Evolutionary conservation across 441 rosid genomes (phyloP), one percentile per base, ranked within the genome.

Genomic region (Manihot esculenta): DNA sequence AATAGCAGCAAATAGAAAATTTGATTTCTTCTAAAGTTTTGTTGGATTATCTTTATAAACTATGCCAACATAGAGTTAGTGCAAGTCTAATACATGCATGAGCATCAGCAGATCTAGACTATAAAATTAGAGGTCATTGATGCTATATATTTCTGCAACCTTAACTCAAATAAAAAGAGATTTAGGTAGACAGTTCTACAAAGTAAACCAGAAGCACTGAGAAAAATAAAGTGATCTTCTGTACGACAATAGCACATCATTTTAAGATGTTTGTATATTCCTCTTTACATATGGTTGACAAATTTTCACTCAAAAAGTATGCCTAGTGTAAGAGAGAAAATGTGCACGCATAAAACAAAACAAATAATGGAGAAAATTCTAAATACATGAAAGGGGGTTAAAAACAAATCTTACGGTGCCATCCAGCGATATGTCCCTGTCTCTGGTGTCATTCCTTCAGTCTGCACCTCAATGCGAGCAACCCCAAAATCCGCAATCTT

Each of bases 391-490:
- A 35, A 35, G 41, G 41, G 41, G 35, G n/a, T n/a, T n/a, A n/a
- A 35, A 35, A 35, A 57, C 75, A 53, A 66, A 1, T 81, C 97
- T 91, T 89, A 91, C 98, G 97, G 98, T 62, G 98, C 98, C 98
- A 93, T 93, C 98, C 98, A 93, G 48, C 97, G 96, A 76, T 93
- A 93, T 17, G 97, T 93, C 70, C 98, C 97, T 8, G 98, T 93
- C 85, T 91, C 98, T 1, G 97, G 98, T 23, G 98, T 93, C 98
- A 93, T 93, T 68, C 98, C 98, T 84, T 93, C 98, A 0, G 96
- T 88, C 84, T 93, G 97, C 81, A 93, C 97, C 83, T 93, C 97
- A 70, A 93, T 93, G 51, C 98, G 84, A 24, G 98, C 98, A 53
- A 93, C 97, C 54, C 98, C 98, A 84, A 91, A 93, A 83, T 93